A percentile compares a stretch with the other conserved stretches of the same genome.
Conservation (phyloP, 805 yeast species). For the Schwanniomyces sp. region DNA sequence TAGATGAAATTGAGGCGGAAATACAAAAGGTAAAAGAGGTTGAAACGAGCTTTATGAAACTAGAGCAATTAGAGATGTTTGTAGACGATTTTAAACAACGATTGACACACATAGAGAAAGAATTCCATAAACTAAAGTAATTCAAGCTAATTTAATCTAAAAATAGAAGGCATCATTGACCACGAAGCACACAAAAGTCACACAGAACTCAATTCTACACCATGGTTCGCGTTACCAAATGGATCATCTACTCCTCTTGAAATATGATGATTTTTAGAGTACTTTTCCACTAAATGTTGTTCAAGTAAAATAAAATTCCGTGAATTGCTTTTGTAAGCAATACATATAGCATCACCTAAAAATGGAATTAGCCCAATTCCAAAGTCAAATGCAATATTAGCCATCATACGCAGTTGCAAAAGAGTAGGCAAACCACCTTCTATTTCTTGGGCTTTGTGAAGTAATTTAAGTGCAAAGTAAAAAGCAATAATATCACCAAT, state of each 20-base stretch:
- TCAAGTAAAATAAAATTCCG: slow-evolving; percentile 62
- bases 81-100: slow-evolving; percentile 42
- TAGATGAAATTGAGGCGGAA: slow-evolving; percentile 39
- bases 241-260: not conserved
- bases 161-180: not conserved
- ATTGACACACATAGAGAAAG: slow-evolving; percentile 30
- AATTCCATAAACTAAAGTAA: slow-evolving; percentile 9
- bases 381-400: slow-evolving; percentile 40
- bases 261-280: slow-evolving; percentile 8
- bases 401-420: slow-evolving; percentile 33
- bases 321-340: slow-evolving; percentile 75
- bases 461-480: slow-evolving; percentile 28
- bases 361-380: slow-evolving; percentile 58
- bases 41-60: slow-evolving; percentile 51
- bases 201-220: not conserved
- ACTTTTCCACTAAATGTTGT: slow-evolving; percentile 34
- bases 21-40: slow-evolving; percentile 47
- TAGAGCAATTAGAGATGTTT: slow-evolving; percentile 47
- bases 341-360: slow-evolving; percentile 69
- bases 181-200: not conserved
- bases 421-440: slow-evolving; percentile 38
- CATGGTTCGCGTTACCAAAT: not conserved
- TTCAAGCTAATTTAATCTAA: not conserved
- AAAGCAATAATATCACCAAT: slow-evolving; percentile 34
- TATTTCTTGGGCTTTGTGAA: slow-evolving; percentile 29